phyloP scores from a whole-genome alignment of 345 rosid genomes.

The Eucalyptus polyanthemos region DNA sequence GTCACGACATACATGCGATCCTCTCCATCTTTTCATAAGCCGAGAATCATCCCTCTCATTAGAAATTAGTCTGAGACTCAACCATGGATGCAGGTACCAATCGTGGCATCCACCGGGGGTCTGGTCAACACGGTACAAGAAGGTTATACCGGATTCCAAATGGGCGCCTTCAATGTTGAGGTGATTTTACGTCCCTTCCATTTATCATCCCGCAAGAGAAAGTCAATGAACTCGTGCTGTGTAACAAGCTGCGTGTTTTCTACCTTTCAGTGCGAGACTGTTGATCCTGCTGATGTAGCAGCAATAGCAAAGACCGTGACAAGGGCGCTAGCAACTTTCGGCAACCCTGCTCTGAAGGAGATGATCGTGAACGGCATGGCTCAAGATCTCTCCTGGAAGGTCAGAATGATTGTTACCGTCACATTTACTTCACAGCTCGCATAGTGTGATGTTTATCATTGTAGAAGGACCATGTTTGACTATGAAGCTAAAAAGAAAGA shows the following conservation, averaged over 20 bases:
- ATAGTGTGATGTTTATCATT: not conserved
- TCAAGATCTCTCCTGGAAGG: slow-evolving; percentile 96
- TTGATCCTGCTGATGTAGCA: slow-evolving; percentile 71
- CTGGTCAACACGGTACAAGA: slow-evolving; percentile 88
- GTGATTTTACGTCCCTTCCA: slow-evolving; percentile 10
- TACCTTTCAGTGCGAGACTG: slow-evolving; percentile 51
- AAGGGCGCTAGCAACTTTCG: slow-evolving; percentile 54
- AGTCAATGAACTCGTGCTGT: not conserved
- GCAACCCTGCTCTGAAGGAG: slow-evolving; percentile 49
- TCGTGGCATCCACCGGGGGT: slow-evolving; percentile 94
- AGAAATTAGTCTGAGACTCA: not conserved
- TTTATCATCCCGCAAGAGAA: not conserved
- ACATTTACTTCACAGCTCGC: not conserved
- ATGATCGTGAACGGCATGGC: slow-evolving; percentile 87
- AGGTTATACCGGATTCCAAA: slow-evolving; percentile 90
- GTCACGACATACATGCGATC: not conserved
- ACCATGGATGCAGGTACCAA: slow-evolving; percentile 39
- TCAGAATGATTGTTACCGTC: slow-evolving; percentile 1
- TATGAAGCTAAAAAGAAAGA: not conserved
- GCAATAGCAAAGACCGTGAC: slow-evolving; percentile 44
- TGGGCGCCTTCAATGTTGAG: slow-evolving; percentile 73
- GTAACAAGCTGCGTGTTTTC: not conserved
- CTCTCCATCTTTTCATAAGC: not conserved
- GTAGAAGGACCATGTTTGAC: not conserved
- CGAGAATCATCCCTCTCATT: not conserved